Conservation (phyloP, 805 yeast species). For the Starmerella bombicola region DNA sequence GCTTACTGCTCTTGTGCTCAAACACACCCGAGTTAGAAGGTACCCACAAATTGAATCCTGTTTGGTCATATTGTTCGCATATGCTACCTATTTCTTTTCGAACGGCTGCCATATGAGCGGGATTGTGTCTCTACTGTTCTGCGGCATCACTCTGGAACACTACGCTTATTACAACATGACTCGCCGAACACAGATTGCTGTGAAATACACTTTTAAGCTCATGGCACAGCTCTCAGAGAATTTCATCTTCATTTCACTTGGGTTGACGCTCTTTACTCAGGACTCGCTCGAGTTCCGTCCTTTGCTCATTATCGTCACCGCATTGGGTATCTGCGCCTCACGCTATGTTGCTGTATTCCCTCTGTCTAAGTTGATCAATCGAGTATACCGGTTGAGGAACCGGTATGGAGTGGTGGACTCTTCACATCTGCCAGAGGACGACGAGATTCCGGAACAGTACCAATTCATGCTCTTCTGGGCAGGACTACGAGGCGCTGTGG, state of each 20-base stretch:
- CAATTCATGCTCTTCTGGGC: conserved; percentile 99
- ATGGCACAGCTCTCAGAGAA: conserved; percentile 92
- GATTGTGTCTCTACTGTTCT: conserved; percentile 82
- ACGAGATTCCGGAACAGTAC: conserved; percentile 82
- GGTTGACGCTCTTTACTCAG: conserved; percentile 88
- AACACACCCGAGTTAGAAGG: conserved; percentile 84
- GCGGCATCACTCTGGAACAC: conserved; percentile 93
- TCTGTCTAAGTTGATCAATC: conserved; percentile 68
- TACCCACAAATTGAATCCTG: conserved; percentile 98
- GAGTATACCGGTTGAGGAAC: conserved; percentile 52
- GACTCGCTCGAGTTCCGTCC: conserved; percentile 94
- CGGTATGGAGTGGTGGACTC: conserved; percentile 6
- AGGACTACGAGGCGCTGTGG: conserved; percentile 97
- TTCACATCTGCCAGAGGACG: conserved; percentile 31
- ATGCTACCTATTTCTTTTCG: conserved; percentile 92
- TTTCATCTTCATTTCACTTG: conserved; percentile 89
- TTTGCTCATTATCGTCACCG: conserved; percentile 75
- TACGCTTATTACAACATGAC: conserved; percentile 97
- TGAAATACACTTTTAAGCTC: conserved; percentile 86
- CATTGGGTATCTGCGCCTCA: conserved; percentile 81
- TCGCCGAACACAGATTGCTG: conserved; percentile 89
- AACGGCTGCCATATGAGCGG: conserved; percentile 99
- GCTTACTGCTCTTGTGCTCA: conserved; percentile 74
- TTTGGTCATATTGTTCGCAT: conserved; percentile 76
- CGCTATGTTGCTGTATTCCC: conserved; percentile 98